Evolutionary conservation across 192 early-diverging fungal species (phyloP), one percentile per base, ranked within the genome.

Genomic region (Entophlyctis helioformis): DNA sequence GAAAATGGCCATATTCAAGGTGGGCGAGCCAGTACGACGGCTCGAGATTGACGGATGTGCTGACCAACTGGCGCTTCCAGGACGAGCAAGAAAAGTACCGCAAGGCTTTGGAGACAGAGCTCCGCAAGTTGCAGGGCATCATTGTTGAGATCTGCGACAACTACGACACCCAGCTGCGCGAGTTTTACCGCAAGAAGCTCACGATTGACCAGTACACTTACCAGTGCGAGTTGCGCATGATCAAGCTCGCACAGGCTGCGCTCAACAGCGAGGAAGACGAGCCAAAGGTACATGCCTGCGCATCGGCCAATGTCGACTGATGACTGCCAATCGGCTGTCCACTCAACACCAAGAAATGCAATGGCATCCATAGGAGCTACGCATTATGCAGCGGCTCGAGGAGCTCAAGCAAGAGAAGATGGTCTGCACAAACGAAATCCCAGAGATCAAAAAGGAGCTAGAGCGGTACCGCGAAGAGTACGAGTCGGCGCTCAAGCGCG

Each of bases 71-170:
- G n/a, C n/a, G n/a, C n/a, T 29, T 29, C 13, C 44, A 68, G 61
- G 76, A 79, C 34, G 76, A 79, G 56, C 71, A 74, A 54, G 76
- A 79, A 42, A 79, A 79, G 46, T 58, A 65, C 33, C 51, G 62
- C 7, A 79, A 79, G 50, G 74, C 74, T 8, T 57, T 79, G 18
- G 76, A 79, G 53, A 78, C 76, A 13, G 76, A 79, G 32, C 55
- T 79, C 18, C 48, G 59, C 7, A 79, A 79, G 54, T 60, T 77
- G 15, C 68, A 74, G 52, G 47, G 52, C 8, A 27, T 34, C 19
- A 75, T 79, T 27, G 18, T 35, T 8, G 76, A 79, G n/a, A 50
- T 74, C 31, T 66, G 62, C 26, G 68, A 68, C 32, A 46, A 15
- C 15, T 75, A 69, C 45, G 76, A 79, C 36, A 39, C 36, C 21